phyloP scores from a whole-genome alignment of 2,329 filamentous ascomycete species.

The Talaromyces sp. region DNA sequence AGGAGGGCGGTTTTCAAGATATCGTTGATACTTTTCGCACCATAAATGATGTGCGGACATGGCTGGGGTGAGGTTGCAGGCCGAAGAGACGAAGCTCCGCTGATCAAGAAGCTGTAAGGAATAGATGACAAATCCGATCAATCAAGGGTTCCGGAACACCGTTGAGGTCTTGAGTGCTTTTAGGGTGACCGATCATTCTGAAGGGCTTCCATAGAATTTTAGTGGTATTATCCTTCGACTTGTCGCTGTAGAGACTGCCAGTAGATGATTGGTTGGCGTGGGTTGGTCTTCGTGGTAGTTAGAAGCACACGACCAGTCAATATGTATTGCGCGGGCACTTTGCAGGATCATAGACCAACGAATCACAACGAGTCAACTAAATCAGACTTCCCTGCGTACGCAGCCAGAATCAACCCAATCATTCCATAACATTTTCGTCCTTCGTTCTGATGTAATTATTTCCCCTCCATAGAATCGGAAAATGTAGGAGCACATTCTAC shows the following conservation, averaged over 20 bases:
- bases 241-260: not conserved
- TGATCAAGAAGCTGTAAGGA: not conserved
- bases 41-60: not conserved
- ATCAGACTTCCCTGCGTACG: not conserved
- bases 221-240: not conserved
- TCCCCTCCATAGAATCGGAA: not conserved
- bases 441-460: not conserved
- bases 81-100: constrained; percentile 2
- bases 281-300: not conserved
- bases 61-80: not conserved
- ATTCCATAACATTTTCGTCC: not conserved
- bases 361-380: not conserved
- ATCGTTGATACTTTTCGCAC: constrained; percentile 24
- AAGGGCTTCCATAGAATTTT: not conserved
- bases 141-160: not conserved
- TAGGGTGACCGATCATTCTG: not conserved
- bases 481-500: constrained; percentile 7
- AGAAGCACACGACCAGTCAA: not conserved
- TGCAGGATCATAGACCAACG: not conserved
- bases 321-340: not conserved
- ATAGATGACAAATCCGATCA: not conserved
- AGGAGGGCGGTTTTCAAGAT: constrained; percentile 37
- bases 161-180: not conserved
- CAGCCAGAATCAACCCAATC: not conserved
- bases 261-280: too few species aligned